These are phyloP conservation scores for Trifolium repens DNA, from an alignment of 306 rosid species.

Conservation along the genomic window DNA sequence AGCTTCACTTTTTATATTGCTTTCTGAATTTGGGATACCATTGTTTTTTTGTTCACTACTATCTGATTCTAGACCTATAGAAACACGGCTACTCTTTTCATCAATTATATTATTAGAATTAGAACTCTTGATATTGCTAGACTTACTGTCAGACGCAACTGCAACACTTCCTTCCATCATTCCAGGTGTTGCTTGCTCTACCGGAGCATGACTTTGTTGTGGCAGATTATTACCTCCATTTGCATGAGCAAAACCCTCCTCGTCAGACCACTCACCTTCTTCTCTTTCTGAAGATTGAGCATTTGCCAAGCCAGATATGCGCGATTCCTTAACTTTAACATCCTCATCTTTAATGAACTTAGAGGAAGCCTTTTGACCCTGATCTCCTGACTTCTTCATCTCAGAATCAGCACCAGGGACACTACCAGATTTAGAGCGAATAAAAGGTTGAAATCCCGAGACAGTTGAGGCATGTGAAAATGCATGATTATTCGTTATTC, in stretches of 20 bases:
- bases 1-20: slow-evolving; percentile 61
- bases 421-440: slow-evolving; percentile 61
- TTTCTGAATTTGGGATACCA: slow-evolving; percentile 58
- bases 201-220: slow-evolving; percentile 51
- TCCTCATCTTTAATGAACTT: slow-evolving; percentile 52
- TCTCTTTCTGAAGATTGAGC: slow-evolving; percentile 74
- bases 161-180: slow-evolving; percentile 50
- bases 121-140: slow-evolving; percentile 51
- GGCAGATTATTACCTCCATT: slow-evolving; percentile 54
- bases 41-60: slow-evolving; percentile 59
- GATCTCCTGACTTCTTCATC: slow-evolving; percentile 51
- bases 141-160: slow-evolving; percentile 51
- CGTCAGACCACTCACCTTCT: slow-evolving; percentile 99
- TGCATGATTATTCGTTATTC: slow-evolving; percentile 70
- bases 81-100: slow-evolving; percentile 53
- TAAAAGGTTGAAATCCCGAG: slow-evolving; percentile 96
- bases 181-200: slow-evolving; percentile 52
- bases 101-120: slow-evolving; percentile 54
- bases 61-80: slow-evolving; percentile 57
- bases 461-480: slow-evolving; percentile 87
- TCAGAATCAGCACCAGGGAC: slow-evolving; percentile 58
- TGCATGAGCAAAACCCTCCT: slow-evolving; percentile 71
- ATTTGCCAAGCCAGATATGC: slow-evolving; percentile 43
- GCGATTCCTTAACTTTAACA: slow-evolving; percentile 49
- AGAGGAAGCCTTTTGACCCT: slow-evolving; percentile 44